Base-by-base conservation (phyloP, 106 monocot genomes). In the Triglochin maritima region DNA sequence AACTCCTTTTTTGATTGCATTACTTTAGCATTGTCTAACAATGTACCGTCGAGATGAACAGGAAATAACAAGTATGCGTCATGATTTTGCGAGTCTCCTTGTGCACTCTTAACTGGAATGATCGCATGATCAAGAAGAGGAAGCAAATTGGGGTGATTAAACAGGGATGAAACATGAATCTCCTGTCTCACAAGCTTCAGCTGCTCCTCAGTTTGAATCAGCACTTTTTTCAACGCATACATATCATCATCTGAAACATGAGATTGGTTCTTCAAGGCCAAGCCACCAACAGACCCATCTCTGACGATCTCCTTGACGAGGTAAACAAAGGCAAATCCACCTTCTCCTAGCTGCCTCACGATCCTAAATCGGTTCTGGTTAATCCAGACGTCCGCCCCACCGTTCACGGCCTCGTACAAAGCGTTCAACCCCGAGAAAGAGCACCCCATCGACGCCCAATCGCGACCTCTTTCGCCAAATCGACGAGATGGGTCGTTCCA, bases 41-140 rank as follows among this genome's bases (percentile, higher is more conserved):
- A 59, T 6, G 77, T 78, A 42, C 77, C 77, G 72, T 78, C 77
- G 6, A 78, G 52, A 72, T 78, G 77, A 17, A 78, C 77, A 16
- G 77, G 77, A 60, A 78, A 71, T 17, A 78, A 66, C 17, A 78
- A 46, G 16, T 78, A 78, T 72, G 77, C 77, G 50, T 78, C 71
- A 45, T 72, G 59, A 66, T 66, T 65, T 17, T 56, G 6, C 49
- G 70, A 54, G 14, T 16, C 44, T 55, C 71, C 71, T 46, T 56
- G 63, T 42, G 56, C 69, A 57, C 76, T 70, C 74, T 95, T 90
- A 13, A 87, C 81, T n/a, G 82, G 11, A 50, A 95, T 90, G 12
- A 95, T 80, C 11, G 95, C 90, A 79, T 90, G 87, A 78, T 95
- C 95, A 66, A 95, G 85, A 78, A 95, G 87, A 46, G 95, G 95